Base-by-base conservation (phyloP, 495 filamentous ascomycete species). In the Elasticomyces elasticus region DNA sequence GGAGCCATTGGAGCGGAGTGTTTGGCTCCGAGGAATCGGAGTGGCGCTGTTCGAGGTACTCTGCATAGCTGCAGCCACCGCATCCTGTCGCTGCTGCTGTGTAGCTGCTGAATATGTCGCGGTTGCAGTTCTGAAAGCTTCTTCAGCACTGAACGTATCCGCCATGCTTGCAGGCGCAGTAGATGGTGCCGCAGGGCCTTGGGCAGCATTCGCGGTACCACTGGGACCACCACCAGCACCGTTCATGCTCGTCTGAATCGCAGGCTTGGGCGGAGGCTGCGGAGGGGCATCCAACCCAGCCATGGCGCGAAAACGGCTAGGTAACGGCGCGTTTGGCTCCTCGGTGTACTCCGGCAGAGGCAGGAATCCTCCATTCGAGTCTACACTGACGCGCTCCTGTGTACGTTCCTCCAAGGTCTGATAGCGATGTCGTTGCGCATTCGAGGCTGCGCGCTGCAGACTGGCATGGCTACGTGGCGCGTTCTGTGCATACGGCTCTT, bases 301-400 rank as follows among this genome's bases (percentile, higher is more conserved):
- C 54, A 63, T 54, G 9, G 54, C 61, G 20, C 61, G 50, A 25
- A 56, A 63, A 6, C 58, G 57, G n/a, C 58, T 52, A 19, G 61
- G 61, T 15, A 63, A 43, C 11, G 61, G 61, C 5, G 61, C 58
- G 27, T 63, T 63, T 2, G 61, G 61, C 46, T 63, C 61, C 38
- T 60, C 61, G 24, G 57, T 60, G 24, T 63, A 63, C 25, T 60
- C 49, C 12, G 61, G 61, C 41, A 60, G 54, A 20, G 60, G 56
- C 27, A 59, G 45, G 33, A 62, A 59, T n/a, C 30, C 38, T 5
- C 54, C 52, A 31, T 37, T 56, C 24, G 56, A 52, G 53, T 62
- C 60, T 2, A 56, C 52, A 30, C 52, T 56, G 19, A 49, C 51
- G 22, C 42, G 56, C 43, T 56, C 57, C 33, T 60, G 60, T 31